phyloP scores from a whole-genome alignment of 495 filamentous ascomycete genomes.

The Pyronema domesticum region DNA sequence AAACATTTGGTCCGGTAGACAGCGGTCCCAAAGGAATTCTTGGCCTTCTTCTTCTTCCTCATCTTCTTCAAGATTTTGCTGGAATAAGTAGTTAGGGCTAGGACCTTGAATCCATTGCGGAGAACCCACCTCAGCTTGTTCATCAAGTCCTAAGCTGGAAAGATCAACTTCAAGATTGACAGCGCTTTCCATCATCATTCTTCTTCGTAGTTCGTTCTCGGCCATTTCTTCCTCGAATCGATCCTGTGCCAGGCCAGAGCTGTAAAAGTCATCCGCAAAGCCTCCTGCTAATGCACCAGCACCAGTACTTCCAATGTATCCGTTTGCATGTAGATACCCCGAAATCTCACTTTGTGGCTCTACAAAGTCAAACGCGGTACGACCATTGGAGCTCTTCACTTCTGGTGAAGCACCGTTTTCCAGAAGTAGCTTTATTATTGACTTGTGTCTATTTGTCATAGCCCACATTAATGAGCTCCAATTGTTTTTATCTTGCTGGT shows the following conservation, averaged over 20 bases:
- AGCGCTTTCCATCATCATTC: constrained; percentile 99
- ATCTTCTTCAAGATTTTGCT: constrained; percentile 47
- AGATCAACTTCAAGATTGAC: constrained; percentile 93
- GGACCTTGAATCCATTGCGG: not conserved
- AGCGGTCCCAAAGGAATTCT: constrained; percentile 94
- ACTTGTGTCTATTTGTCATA: constrained; percentile 95
- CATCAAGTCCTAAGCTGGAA: constrained; percentile 87
- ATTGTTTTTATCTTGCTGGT: constrained; percentile 84
- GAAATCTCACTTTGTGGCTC: constrained; percentile 91
- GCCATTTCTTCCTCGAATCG: constrained; percentile 94
- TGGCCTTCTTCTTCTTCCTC: constrained; percentile 78
- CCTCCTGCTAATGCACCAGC: constrained; percentile 48
- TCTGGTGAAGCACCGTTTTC: constrained; percentile 92
- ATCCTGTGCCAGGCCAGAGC: constrained; percentile 77
- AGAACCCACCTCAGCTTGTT: constrained; percentile 67
- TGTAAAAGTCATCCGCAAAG: constrained; percentile 91
- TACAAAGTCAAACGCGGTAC: constrained; percentile 93
- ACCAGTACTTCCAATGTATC: constrained; percentile 60
- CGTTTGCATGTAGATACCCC: constrained; percentile 80
- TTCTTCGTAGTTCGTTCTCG: constrained; percentile 82
- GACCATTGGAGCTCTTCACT: constrained; percentile 78
- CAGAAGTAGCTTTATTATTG: constrained; percentile 75
- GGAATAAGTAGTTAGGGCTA: constrained; percentile 14
- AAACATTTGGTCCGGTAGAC: constrained; percentile 97
- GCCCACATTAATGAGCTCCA: constrained; percentile 99